These are phyloP conservation scores for Zasmidium cellare DNA, from an alignment of 2,329 filamentous ascomycete species.

Conservation along the genomic window DNA sequence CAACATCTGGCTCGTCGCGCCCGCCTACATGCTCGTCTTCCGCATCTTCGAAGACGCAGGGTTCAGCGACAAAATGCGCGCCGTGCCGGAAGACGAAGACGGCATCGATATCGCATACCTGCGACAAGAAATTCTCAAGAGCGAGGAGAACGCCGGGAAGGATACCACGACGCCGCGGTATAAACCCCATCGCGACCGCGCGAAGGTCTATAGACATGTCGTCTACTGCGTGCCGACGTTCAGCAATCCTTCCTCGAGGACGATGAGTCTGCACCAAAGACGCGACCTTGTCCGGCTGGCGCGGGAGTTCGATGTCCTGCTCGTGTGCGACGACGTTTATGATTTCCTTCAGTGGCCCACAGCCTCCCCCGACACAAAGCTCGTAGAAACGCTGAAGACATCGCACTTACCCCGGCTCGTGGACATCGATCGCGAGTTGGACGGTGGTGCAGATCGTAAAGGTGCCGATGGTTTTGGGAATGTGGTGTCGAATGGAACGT, in stretches of 20 bases:
- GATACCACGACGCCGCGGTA: slow-evolving; percentile 25
- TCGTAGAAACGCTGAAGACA: slow-evolving; percentile 26
- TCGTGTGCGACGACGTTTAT: slow-evolving; percentile 90
- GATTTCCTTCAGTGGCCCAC: slow-evolving; percentile 82
- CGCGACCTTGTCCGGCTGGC: slow-evolving; percentile 72
- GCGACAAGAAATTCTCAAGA: slow-evolving; percentile 50
- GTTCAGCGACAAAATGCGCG: slow-evolving; percentile 65
- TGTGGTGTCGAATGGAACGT: slow-evolving; percentile 80
- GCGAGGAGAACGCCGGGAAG: slow-evolving; percentile 43
- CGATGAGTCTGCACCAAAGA: slow-evolving; percentile 71
- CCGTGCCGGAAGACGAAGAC: slow-evolving; percentile 74
- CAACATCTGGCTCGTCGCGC: slow-evolving; percentile 77
- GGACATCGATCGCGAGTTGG: slow-evolving; percentile 72
- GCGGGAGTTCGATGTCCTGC: slow-evolving; percentile 74
- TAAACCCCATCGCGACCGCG: slow-evolving; percentile 60
- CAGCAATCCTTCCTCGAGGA: slow-evolving; percentile 82
- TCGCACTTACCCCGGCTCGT: slow-evolving; percentile 68
- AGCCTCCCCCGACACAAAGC: slow-evolving; percentile 23
- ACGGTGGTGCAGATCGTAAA: slow-evolving; percentile 52
- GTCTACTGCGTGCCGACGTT: slow-evolving; percentile 89
- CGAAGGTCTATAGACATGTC: slow-evolving; percentile 79
- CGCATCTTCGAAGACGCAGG: slow-evolving; percentile 82
- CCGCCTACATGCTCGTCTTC: slow-evolving; percentile 81
- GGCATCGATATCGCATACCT: slow-evolving; percentile 70
- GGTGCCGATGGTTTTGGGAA: slow-evolving; percentile 70